Base-by-base conservation (phyloP, 2,329 filamentous ascomycete genomes). In the Pseudogymnoascus verrucosus region DNA sequence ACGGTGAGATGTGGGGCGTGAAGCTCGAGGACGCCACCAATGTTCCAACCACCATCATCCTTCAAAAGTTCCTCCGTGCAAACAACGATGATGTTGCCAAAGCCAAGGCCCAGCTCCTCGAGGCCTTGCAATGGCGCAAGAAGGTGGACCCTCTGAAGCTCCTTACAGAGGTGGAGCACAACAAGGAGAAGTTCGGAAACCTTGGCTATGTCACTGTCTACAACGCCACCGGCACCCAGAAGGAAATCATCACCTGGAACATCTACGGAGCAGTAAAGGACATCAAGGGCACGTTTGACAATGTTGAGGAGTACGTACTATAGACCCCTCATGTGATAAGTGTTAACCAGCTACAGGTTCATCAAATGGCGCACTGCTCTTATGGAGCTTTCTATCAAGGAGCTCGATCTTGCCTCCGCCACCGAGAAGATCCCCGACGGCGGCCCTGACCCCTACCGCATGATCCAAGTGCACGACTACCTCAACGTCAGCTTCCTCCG, bases 401-500 rank as follows among this genome's bases (percentile, higher is more conserved):
- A 90, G 66, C 86, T 97, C 63, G 81, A 86, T 67, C 82, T 97
- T 67, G 74, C 82, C 19, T 80, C 84, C 26, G 90, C 90, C 61
- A 91, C 85, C 7, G 78, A 82, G 68, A 83, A 85, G 44, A 91
- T 93, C 71, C 86, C 89, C 1, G 87, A 91, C 64, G 88, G 86
- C 66, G 79, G 79, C 36, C 79, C 84, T 68, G 93, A 97, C 72
- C 90, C 89, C 0, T 96, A 96, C 78, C 90, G 93, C 76, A 92
- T 96, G 79, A 84, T 90, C 71, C 93, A 97, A 77, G 87, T 97
- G 28, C 93, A 98, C 78, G 93, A 98, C 79, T 97, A 97, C 80
- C 85, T 90, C 70, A 88, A 86, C 67, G 87, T 96, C 73, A 91
- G 87, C 72, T 96, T 97, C 81, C 81, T 97, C 69, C 87, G 91